Conservation (phyloP, 495 filamentous ascomycete species). For the Achaetomiella virescens region DNA sequence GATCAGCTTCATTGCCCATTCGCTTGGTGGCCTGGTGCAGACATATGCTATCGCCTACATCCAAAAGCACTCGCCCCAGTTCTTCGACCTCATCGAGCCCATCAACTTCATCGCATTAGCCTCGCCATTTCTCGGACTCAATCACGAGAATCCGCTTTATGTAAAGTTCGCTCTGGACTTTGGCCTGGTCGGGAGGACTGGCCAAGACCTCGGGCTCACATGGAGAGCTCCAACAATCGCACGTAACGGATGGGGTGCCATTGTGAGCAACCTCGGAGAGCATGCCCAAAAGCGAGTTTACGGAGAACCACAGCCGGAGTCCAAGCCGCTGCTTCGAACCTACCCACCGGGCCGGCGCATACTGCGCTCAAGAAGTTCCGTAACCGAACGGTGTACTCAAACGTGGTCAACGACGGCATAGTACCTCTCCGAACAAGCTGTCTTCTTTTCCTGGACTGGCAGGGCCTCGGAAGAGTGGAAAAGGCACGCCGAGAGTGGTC, state of each 20-base stretch:
- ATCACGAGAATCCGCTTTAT: conserved; percentile 95
- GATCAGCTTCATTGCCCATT: conserved; percentile 94
- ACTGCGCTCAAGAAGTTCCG: conserved; percentile 78
- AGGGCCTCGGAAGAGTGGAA: conserved; percentile 83
- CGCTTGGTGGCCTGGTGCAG: conserved; percentile 84
- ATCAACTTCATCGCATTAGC: conserved; percentile 93
- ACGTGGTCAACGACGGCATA: conserved; percentile 97
- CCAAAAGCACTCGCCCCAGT: conserved; percentile 86
- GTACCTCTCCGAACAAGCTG: conserved; percentile 93
- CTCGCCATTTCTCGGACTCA: conserved; percentile 83
- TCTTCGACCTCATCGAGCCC: conserved; percentile 81
- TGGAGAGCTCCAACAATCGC: conserved; percentile 84
- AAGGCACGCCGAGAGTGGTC: conserved; percentile 83
- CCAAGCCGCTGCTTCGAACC: conserved; percentile 86
- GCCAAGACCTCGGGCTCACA: conserved; percentile 88
- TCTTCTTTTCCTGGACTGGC: conserved; percentile 95
- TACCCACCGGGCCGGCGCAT: conserved; percentile 91
- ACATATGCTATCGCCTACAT: conserved; percentile 97
- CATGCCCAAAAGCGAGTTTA: conserved; percentile 57
- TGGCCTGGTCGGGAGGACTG: conserved; percentile 88
- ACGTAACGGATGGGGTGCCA: conserved; percentile 78
- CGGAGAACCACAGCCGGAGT: conserved; percentile 61
- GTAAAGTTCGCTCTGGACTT: conserved; percentile 96
- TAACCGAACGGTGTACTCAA: conserved; percentile 90
- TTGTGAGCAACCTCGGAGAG: conserved; percentile 71